These are phyloP conservation scores for Xylariales sp. DNA, from an alignment of 2,329 filamentous ascomycete genomes.

Conservation along the genomic window DNA sequence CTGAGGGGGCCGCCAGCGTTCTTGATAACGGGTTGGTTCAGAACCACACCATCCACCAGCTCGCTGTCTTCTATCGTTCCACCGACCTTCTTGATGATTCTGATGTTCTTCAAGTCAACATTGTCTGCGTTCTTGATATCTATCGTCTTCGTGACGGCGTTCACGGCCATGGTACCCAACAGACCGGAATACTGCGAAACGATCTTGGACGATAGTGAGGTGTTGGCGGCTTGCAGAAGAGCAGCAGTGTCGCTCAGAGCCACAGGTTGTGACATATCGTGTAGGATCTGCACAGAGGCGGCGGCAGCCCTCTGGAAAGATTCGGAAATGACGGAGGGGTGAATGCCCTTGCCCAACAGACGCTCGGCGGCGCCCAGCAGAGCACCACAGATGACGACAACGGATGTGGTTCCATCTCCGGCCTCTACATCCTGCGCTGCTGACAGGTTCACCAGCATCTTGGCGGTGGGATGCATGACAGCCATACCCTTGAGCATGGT, in stretches of 20 bases:
- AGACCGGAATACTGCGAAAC: slow-evolving; percentile 95
- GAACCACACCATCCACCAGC: slow-evolving; percentile 88
- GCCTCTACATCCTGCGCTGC: slow-evolving; percentile 98
- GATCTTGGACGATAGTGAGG: slow-evolving; percentile 96
- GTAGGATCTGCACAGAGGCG: slow-evolving; percentile 82
- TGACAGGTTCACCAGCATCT: slow-evolving; percentile 97
- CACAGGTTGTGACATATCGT: slow-evolving; percentile 94
- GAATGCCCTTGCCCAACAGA: slow-evolving; percentile 86
- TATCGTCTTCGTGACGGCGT: slow-evolving; percentile 92
- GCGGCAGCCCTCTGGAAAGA: slow-evolving; percentile 92
- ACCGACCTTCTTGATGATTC: slow-evolving; percentile 95
- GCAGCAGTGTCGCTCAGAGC: slow-evolving; percentile 81
- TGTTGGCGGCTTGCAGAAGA: slow-evolving; percentile 93
- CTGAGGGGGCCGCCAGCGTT: slow-evolving; percentile 83
- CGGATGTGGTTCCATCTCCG: slow-evolving; percentile 95
- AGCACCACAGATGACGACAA: slow-evolving; percentile 96
- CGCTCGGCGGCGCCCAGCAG: slow-evolving; percentile 90
- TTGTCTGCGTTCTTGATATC: slow-evolving; percentile 95
- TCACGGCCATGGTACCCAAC: slow-evolving; percentile 96
- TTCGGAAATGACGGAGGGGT: slow-evolving; percentile 96
- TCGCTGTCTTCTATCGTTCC: slow-evolving; percentile 98
- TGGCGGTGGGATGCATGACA: slow-evolving; percentile 98
- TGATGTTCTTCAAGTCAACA: slow-evolving; percentile 92
- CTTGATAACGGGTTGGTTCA: slow-evolving; percentile 92
- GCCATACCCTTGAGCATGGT: slow-evolving; percentile 99